These are phyloP conservation scores for Calonectria henricotiae DNA, from an alignment of 2,329 filamentous ascomycete genomes.

Conservation along the genomic window DNA sequence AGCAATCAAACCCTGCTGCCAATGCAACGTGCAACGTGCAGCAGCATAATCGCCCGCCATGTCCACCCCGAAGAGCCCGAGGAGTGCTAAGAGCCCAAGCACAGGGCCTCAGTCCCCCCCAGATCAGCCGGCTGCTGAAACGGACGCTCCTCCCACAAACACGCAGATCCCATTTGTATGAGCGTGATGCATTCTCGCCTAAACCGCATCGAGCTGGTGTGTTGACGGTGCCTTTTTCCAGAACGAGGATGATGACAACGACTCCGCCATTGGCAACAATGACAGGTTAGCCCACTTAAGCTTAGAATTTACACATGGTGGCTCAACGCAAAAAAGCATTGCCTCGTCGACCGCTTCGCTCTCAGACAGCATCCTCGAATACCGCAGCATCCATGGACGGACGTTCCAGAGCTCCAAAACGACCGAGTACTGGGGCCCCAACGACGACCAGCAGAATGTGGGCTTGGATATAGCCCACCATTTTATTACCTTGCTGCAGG, in stretches of 20 bases:
- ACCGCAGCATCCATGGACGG: conserved; percentile 26
- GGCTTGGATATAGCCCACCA: conserved; percentile 25
- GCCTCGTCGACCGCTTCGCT: conserved; percentile 22
- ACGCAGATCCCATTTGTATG: conserved; percentile 35
- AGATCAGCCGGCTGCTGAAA: not conserved
- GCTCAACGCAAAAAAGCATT: conserved; percentile 1
- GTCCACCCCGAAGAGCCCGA: conserved; percentile 27
- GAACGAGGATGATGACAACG: conserved; percentile 25
- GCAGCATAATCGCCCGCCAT: not conserved
- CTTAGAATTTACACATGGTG: not conserved
- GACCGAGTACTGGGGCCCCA: conserved; percentile 30
- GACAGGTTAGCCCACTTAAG: conserved; percentile 17
- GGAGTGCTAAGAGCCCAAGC: conserved; percentile 17
- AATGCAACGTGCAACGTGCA: not conserved
- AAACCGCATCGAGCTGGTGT: conserved; percentile 8
- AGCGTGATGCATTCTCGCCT: not conserved
- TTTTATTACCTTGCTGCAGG: conserved; percentile 6
- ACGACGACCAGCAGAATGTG: conserved; percentile 26
- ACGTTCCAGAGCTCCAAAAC: conserved; percentile 26
- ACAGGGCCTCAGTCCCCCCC: not conserved
- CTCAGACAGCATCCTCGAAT: conserved; percentile 25
- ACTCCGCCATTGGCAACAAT: conserved; percentile 28
- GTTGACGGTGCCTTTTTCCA: conserved; percentile 1
- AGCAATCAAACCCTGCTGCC: not conserved
- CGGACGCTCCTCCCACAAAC: conserved; percentile 12